These are phyloP conservation scores for Coniochaeta ligniaria DNA, from an alignment of 2,329 filamentous ascomycete genomes.

Conservation along the genomic window DNA sequence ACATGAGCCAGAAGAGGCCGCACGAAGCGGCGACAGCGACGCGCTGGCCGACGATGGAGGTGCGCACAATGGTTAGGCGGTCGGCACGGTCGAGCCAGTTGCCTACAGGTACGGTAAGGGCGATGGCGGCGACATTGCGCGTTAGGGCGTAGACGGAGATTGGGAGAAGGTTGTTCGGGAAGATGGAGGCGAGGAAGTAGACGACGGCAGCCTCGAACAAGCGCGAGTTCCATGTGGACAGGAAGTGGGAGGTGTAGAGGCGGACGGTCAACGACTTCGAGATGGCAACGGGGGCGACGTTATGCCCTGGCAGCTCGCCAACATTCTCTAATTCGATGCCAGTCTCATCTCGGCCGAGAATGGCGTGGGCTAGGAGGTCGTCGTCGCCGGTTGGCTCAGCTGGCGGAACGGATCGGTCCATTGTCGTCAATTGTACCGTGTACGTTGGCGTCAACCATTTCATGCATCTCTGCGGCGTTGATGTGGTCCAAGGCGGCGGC, in stretches of 20 bases:
- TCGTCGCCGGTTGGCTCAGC: too few relatives aligned
- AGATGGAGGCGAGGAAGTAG: background rate
- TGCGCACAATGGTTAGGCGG: background rate
- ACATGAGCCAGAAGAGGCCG: background rate
- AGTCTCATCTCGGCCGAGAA: too few relatives aligned
- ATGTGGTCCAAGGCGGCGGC: too few relatives aligned
- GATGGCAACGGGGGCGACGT: too few relatives aligned
- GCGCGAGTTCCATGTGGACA: background rate
- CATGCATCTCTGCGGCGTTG: too few relatives aligned
- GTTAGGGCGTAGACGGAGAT: background rate
- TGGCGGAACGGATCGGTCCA: too few relatives aligned
- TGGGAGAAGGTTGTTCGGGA: background rate
- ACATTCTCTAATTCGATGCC: too few relatives aligned
- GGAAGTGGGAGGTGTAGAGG: background rate
- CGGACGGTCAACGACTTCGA: too few relatives aligned
- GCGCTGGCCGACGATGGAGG: background rate
- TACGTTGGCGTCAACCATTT: too few relatives aligned
- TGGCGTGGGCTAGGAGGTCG: too few relatives aligned
- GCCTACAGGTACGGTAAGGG: background rate
- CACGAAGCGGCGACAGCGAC: background rate
- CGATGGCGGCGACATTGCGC: background rate
- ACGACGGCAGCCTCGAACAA: background rate
- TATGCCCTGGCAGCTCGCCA: too few relatives aligned
- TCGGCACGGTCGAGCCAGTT: background rate
- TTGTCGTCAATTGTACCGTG: too few relatives aligned